Base-by-base conservation (phyloP, 495 filamentous ascomycete species). In the Hypoxylon intermedium region DNA sequence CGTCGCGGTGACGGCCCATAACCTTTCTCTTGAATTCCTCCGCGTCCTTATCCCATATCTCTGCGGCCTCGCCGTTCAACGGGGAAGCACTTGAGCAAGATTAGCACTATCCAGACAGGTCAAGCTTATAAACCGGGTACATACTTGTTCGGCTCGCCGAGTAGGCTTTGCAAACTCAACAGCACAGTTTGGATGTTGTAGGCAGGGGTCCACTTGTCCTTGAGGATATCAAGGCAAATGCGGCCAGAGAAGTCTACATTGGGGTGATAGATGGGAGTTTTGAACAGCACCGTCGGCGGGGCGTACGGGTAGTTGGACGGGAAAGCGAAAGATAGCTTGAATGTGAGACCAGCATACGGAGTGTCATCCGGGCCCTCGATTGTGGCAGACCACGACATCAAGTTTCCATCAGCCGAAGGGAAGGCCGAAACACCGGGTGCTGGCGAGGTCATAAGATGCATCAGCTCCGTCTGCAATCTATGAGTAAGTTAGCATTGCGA, bases 61-160 rank as follows among this genome's bases (percentile, higher is more conserved):
- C 90, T 12, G 94, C 94, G 18, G 94, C 94, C 74, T 98, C 92
- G 59, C 91, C 94, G 69, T 99, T 99, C 53, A 99, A 79, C 0
- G 94, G 94, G 63, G 90, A 95, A 57, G 94, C 86, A 72, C 94
- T 98, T 63, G 53, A 18, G 40, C 36, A 57, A 13, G 36, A 41
- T 65, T 46, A 41, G 21, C 20, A 37, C 19, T 49, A 38, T 26
- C 4, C 30, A n/a, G n/a, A 34, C 15, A 16, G 9, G 30, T 37
- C 20, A 28, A 12, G 9, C 9, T 1, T 18, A 9, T 6, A 5
- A 5, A 26, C 7, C 7, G 18, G 21, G 7, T 45, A 63, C 86
- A 69, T 81, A 98, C 95, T 97, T 97, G 77, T 99, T 99, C 3
- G 94, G 94, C 72, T 98, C 94, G 15, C 93, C 94, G 2, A 99